Conservation (phyloP, 2,329 filamentous ascomycete species). For the Ceratocystis papillata region DNA sequence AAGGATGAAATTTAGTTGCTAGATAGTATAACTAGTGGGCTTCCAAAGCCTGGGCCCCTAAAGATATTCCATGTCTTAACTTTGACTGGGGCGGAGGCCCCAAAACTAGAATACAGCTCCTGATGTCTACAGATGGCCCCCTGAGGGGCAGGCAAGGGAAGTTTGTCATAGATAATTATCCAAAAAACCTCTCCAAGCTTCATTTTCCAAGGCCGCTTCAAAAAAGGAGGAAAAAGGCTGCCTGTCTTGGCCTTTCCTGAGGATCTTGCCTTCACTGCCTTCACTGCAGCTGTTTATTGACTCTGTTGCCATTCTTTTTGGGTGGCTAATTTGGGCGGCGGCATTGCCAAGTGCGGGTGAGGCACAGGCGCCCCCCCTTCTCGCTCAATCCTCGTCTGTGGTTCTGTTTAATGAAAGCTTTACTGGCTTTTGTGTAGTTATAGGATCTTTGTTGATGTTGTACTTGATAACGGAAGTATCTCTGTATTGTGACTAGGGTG, state of each 20-base stretch:
- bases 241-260: not conserved
- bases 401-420: not conserved
- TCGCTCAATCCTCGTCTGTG: slow-evolving; percentile 4
- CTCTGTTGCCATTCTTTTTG: not conserved
- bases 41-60: not conserved
- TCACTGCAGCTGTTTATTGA: too few relatives aligned
- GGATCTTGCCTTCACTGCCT: not conserved
- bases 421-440: not conserved
- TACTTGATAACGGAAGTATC: not conserved
- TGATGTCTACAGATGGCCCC: too few relatives aligned
- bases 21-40: not conserved
- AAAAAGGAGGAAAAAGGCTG: not conserved
- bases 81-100: not conserved
- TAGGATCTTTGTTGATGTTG: not conserved
- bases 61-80: not conserved
- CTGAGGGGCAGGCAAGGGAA: too few relatives aligned
- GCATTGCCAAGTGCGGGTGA: slow-evolving; percentile 7
- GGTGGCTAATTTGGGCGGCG: not conserved
- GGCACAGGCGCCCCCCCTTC: slow-evolving; percentile 4
- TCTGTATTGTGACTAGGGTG: not conserved
- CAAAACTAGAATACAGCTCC: not conserved
- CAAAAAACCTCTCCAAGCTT: too few relatives aligned
- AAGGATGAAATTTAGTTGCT: not conserved
- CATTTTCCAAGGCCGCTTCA: too few relatives aligned
- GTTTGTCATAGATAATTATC: too few relatives aligned